Percentiles rank a stretch among this genome's conserved stretches.
Evolutionary conservation across 2,329 filamentous ascomycete genomes (phyloP).

Genomic region (Byssochlamys sp.): DNA sequence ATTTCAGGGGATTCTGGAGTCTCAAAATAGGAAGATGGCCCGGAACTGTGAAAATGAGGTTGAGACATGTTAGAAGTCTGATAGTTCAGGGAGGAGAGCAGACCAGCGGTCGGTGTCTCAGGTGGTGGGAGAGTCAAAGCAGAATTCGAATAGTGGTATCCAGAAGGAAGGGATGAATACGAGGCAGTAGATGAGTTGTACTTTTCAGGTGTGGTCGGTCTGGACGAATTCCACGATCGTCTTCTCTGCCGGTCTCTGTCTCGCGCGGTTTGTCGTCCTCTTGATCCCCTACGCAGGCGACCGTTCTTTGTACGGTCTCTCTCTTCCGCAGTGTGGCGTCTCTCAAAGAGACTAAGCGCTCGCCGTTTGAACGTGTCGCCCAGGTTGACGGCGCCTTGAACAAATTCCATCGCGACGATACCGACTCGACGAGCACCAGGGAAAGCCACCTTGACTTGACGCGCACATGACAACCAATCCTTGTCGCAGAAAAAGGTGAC

Average conservation of each 20-base stretch:
- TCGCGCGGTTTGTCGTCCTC: neutral
- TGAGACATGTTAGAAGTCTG: no score
- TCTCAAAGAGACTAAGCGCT: conserved; percentile 2
- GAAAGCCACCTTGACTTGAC: neutral
- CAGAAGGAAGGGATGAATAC: neutral
- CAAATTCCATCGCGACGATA: conserved; percentile 1
- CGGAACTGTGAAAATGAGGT: neutral
- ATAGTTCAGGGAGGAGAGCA: no score
- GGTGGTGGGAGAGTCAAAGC: neutral
- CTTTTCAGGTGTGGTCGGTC: neutral
- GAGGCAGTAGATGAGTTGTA: neutral
- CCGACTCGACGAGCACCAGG: neutral
- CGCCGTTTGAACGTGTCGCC: conserved; percentile 6
- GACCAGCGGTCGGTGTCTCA: no score
- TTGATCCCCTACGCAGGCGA: neutral
- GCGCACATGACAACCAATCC: neutral
- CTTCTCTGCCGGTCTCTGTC: neutral
- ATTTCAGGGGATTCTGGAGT: neutral
- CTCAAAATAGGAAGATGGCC: neutral
- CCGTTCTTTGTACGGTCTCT: neutral
- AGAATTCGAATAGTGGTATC: neutral
- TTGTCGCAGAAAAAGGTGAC: neutral
- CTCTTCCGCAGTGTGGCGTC: neutral
- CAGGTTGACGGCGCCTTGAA: conserved; percentile 8
- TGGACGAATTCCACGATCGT: neutral